Evolutionary conservation across 805 yeast species (phyloP), one percentile per base, ranked within the genome.

Genomic region (Lachancea waltii): DNA sequence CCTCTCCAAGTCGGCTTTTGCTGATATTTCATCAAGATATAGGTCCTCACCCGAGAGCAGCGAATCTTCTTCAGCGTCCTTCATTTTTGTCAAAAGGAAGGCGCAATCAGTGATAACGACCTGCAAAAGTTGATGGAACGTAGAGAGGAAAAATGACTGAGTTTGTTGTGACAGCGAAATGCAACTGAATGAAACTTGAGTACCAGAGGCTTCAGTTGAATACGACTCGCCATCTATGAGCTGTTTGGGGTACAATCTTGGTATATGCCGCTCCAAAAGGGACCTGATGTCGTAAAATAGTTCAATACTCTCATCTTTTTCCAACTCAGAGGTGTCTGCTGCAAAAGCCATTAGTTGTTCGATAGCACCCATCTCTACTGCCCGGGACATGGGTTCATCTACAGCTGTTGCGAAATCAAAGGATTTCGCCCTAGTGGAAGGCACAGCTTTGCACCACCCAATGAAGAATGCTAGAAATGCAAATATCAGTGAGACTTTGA

Each of bases 1-100:
- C 44, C 95, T 69, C 57, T 92, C 98, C 26, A 92, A 64, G 46
- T 92, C 97, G 0, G 90, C 85, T 49, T 80, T 77, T 18, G 81
- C 76, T 1, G 85, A 71, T 14, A 83, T 69, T 36, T 70, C 77
- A 45, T 80, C 85, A 26, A 81, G 59, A 40, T 75, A 70, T 15
- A 78, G 59, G 26, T 68, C 72, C 39, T 73, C 77, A 14, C 69
- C 70, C 0, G 86, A 77, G 14, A 82, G 57, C 15, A 82, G 53
- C 20, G 78, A 71, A 53, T 83, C 90, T 50, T 82, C 90, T 55
- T 83, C 90, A 8, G 75, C 73, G 50, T 83, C 86, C 46, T 85
- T 72, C 30, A 82, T 68, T 47, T 72, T 74, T 1, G 85, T 79
- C 37, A 83, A 63, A 6, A 82, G 65, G 40, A 79, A 73, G 1